Evolutionary conservation across 2,329 filamentous ascomycete genomes (phyloP), one percentile per base, ranked within the genome.

Genomic region (Calonectria naviculata): DNA sequence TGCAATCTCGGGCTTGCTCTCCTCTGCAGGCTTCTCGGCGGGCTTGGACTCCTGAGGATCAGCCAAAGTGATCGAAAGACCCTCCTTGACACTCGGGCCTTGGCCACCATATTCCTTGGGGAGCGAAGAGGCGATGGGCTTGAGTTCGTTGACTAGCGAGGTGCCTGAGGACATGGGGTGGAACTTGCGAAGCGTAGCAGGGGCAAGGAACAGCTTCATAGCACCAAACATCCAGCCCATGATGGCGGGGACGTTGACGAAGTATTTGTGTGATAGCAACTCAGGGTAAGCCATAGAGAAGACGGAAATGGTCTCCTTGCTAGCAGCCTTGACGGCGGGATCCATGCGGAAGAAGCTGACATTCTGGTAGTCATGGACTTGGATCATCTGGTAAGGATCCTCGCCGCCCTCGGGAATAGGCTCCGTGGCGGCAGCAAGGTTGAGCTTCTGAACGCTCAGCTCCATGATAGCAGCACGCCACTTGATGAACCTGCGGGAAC

Each of bases 401-500:
- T 90, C 86, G 73, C 91, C 92, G 65, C 91, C 92, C 68, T 94
- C 92, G 2, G 93, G 91, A 78, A 95, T 94, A 47, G 90, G 89
- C 74, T 88, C 85, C 10, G 91, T 95, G 63, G 94, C 94, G 29
- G 89, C 87, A 24, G 88, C 81, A 73, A 98, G 88, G 74, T 91
- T 87, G 66, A 98, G 91, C 73, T 94, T 91, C 73, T 91, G 89
- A 54, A 98, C 87, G 4, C 94, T 93, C 58, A 95, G 87, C 82
- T 98, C 95, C 95, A 98, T 97, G 68, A 98, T 89, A 15, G 93
- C 94, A 49, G 95, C 92, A 70, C 96, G 93, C 95, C 95, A 98
- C 75, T 92, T 90, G 79, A 98, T 89, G 85, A 98, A 98, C 61
- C 95, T 97, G 72, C 15, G 41, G 17, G 13, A 28, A 10, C 38